phyloP scores from a whole-genome alignment of 805 yeast genomes.

The Yamadazyma takamatsuzukensis region DNA sequence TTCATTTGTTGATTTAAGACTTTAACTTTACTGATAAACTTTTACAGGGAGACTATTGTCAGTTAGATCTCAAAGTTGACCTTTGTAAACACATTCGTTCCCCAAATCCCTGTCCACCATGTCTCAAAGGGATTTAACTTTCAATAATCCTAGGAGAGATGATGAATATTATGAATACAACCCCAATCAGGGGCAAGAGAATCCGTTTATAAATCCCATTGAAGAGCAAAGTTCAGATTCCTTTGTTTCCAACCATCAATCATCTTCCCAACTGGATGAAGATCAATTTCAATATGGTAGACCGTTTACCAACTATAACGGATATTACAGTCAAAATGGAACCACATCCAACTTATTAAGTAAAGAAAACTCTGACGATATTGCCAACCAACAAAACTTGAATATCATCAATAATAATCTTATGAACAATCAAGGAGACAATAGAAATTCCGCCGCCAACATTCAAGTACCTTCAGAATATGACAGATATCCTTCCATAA shows the following conservation, averaged over 20 bases:
- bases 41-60: too few relatives aligned
- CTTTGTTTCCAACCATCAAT: conserved; percentile 12
- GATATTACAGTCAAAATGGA: conserved; percentile 37
- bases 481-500: conserved; percentile 66
- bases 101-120: conserved; percentile 4
- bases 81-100: too few relatives aligned
- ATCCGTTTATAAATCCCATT: conserved; percentile 14
- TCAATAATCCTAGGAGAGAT: conserved; percentile 17
- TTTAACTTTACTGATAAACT: too few relatives aligned
- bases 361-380: conserved; percentile 11
- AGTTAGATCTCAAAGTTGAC: too few relatives aligned
- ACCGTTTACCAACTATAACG: conserved; percentile 36
- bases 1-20: too few relatives aligned
- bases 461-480: conserved; percentile 51
- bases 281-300: conserved; percentile 27
- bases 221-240: conserved; percentile 14
- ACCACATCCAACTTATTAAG: conserved; percentile 36
- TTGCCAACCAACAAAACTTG: conserved; percentile 7
- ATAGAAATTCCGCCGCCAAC: conserved; percentile 11
- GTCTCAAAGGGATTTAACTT: conserved; percentile 31
- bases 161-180: conserved; percentile 9
- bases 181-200: conserved; percentile 5
- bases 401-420: conserved; percentile 10
- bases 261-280: conserved; percentile 15
- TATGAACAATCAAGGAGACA: conserved; percentile 10